phyloP scores from a whole-genome alignment of 495 filamentous ascomycete genomes.

The Penicillium tannophilum region DNA sequence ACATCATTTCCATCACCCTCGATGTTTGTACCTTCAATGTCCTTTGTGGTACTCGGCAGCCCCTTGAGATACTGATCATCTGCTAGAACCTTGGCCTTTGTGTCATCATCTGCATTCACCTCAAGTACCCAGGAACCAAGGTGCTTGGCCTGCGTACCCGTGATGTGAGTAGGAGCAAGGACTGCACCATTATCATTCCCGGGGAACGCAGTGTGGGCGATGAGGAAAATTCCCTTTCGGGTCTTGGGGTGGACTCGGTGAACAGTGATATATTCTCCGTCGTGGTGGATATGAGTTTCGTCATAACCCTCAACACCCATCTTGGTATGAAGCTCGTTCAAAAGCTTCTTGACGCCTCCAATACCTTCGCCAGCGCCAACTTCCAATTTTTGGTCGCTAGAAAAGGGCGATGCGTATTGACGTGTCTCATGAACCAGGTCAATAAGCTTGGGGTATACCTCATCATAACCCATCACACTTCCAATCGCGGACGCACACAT shows the following conservation, averaged over 20 bases:
- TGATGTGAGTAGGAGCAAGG: slow-evolving; percentile 74
- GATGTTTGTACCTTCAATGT: slow-evolving; percentile 68
- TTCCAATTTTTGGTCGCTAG: slow-evolving; percentile 56
- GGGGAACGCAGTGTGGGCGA: slow-evolving; percentile 93
- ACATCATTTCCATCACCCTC: slow-evolving; percentile 70
- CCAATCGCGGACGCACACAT: slow-evolving; percentile 95
- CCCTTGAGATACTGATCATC: slow-evolving; percentile 75
- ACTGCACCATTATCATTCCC: slow-evolving; percentile 78
- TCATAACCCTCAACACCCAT: slow-evolving; percentile 95
- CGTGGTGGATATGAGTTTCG: slow-evolving; percentile 96
- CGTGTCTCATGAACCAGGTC: slow-evolving; percentile 89
- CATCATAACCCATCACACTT: slow-evolving; percentile 98
- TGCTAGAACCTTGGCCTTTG: slow-evolving; percentile 60
- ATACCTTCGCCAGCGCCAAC: slow-evolving; percentile 72
- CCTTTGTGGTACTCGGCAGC: slow-evolving; percentile 75
- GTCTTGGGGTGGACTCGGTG: slow-evolving; percentile 91
- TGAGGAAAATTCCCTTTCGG: slow-evolving; percentile 88
- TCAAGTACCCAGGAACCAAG: slow-evolving; percentile 89
- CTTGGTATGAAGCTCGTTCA: slow-evolving; percentile 87
- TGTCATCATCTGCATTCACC: slow-evolving; percentile 69
- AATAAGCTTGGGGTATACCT: slow-evolving; percentile 88
- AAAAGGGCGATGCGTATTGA: slow-evolving; percentile 73
- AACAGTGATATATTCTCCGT: slow-evolving; percentile 92
- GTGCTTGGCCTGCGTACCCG: slow-evolving; percentile 71
- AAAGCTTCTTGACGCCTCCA: slow-evolving; percentile 81